Evolutionary conservation across 2,329 filamentous ascomycete species (phyloP), one percentile per base, ranked within the genome.

Genomic region (Penicillium sp.): DNA sequence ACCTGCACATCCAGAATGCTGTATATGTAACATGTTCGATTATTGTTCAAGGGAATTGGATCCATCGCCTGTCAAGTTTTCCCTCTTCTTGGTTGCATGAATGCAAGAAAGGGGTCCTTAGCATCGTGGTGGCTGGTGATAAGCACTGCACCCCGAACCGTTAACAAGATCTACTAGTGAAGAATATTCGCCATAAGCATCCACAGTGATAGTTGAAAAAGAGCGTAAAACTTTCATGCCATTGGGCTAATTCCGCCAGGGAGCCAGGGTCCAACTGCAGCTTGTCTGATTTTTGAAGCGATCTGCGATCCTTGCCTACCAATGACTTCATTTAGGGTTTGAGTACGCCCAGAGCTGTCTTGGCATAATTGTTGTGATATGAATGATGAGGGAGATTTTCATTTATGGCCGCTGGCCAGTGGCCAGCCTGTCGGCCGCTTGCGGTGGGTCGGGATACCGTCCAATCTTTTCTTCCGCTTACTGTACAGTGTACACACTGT

Each of bases 51-150:
- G 22, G 15, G 25, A 20, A 39, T 17, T 22, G 15, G 31, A 47
- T 38, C 31, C 41, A n/a, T 55, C 25, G 8, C 35, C 41, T 37
- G 42, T 38, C 42, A 55, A 14, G 20, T 43, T 38, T 31, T 31
- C 15, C 14, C 5, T 4, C 43, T n/a, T 15, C 12, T 47, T 47
- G 43, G 31, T 47, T 47, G 43, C 43, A 47, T 47, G 17, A 31
- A 31, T 31, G 43, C 43, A 47, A 47, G 43, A 47, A 47, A 47
- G 43, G 43, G 15, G 43, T 31, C 22, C 14, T 43, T 5, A 43
- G 45, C 34, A 58, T 61, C 51, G 56, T 61, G 62, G 62, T 64
- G 64, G 61, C 59, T 64, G 56, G 63, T 57, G 50, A 59, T 59
- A 59, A 56, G 62, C 22, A 31, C 48, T 66, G 63, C 58, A 59